A percentile compares a stretch with the other conserved stretches of the same genome.
Conservation (phyloP, 371 early-diverging fungal genomes). For the Coemansia sp. region DNA sequence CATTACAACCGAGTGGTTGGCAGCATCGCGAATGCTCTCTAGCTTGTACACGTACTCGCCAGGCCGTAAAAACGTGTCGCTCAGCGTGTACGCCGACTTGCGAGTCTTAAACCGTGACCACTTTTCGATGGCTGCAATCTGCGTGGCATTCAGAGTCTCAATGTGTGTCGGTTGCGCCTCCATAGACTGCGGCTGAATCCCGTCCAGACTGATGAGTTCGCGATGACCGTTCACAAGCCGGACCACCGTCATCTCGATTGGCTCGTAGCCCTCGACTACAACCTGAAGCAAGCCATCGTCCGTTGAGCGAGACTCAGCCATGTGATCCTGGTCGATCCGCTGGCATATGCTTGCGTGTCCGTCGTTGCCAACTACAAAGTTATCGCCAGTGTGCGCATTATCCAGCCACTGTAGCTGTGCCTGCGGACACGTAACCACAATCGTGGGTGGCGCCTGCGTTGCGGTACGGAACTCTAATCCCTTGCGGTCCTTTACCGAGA, state of each 20-base stretch:
- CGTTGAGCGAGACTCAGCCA: background rate
- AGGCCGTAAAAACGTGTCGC: slow-evolving; percentile 47
- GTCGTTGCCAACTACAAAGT: slow-evolving; percentile 29
- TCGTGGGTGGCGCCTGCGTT: slow-evolving; percentile 32
- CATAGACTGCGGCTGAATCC: slow-evolving; percentile 33
- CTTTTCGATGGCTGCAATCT: slow-evolving; percentile 11
- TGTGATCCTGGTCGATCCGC: slow-evolving; percentile 13
- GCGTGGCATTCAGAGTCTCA: background rate
- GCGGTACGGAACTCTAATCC: slow-evolving; percentile 47
- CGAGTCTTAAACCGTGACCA: slow-evolving; percentile 41
- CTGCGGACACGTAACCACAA: slow-evolving; percentile 51
- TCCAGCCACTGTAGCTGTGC: slow-evolving; percentile 45
- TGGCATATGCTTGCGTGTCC: slow-evolving; percentile 50
- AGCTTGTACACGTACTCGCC: slow-evolving; percentile 52
- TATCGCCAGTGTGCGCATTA: slow-evolving; percentile 8
- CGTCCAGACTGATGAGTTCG: slow-evolving; percentile 44
- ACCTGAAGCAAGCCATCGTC: slow-evolving; percentile 39
- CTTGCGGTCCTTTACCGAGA: slow-evolving; percentile 42
- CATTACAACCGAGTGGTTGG: slow-evolving; percentile 46
- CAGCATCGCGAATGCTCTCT: slow-evolving; percentile 48
- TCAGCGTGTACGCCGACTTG: slow-evolving; percentile 28
- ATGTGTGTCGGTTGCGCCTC: background rate
- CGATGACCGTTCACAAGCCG: slow-evolving; percentile 47
- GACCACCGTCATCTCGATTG: slow-evolving; percentile 48
- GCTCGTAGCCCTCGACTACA: slow-evolving; percentile 47